Evolutionary conservation across 352 stramenopile species (phyloP).

Genomic region (Elongisporangium senticosum): DNA sequence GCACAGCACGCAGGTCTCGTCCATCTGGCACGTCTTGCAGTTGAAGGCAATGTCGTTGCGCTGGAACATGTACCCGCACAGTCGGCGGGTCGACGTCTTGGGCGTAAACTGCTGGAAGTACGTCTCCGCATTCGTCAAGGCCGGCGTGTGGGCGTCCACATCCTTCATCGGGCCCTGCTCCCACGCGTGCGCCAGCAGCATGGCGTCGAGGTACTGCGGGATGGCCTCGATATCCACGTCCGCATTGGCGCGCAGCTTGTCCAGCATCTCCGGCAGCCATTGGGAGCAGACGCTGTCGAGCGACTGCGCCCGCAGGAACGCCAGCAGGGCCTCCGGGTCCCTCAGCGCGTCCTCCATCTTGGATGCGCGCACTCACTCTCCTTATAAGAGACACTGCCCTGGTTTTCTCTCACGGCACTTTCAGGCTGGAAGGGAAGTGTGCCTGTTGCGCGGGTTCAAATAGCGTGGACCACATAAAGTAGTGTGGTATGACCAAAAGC

Average conservation of each 20-base stretch:
- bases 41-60: conserved; percentile 98
- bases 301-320: conserved; percentile 17
- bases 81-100: conserved; percentile 38
- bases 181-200: conserved; percentile 34
- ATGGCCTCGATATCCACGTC: conserved; percentile 24
- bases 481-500: neutral
- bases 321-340: conserved; percentile 12
- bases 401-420: neutral
- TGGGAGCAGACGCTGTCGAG: conserved; percentile 1
- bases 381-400: neutral
- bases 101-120: conserved; percentile 62
- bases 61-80: conserved; percentile 96
- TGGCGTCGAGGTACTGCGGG: conserved; percentile 36
- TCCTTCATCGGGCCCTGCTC: conserved; percentile 4
- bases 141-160: conserved; percentile 9
- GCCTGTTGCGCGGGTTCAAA: neutral
- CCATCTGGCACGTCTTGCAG: conserved; percentile 96
- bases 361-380: neutral
- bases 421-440: neutral
- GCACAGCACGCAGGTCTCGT: conserved; percentile 97
- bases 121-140: conserved; percentile 30
- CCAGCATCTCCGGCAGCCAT: conserved; percentile 3
- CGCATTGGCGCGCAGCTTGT: conserved; percentile 1
- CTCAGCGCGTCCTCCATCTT: neutral
- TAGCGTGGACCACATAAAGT: neutral